Base-by-base conservation (phyloP, 2,329 filamentous ascomycete genomes). In the Phyllosticta citriasiana region DNA sequence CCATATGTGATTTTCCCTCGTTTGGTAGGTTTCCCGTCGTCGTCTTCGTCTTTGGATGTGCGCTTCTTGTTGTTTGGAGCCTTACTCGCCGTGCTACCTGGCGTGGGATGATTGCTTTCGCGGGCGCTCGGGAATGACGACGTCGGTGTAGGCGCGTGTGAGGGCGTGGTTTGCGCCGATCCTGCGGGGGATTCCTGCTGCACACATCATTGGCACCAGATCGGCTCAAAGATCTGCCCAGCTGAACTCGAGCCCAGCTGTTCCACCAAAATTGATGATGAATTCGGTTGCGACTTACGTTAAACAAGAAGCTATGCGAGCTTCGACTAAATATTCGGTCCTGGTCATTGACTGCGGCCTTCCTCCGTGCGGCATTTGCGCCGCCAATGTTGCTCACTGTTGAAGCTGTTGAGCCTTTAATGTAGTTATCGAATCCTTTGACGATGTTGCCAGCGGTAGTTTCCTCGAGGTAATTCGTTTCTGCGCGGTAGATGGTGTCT, bases 401-500 rank as follows among this genome's bases (percentile, higher is more conserved):
- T 8, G 84, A 70, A 4, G 25, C 19, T 16, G 53, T 82, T 19
- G 82, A 83, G 60, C 90, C 92, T 75, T 99, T 99, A 79, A 96
- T 95, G 77, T 97, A 99, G 72, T 91, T 95, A 74, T 99, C 94
- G 74, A 99, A 99, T 24, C 94, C 94, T 56, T 89, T 91, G 73
- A 99, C 93, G 71, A 99, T 97, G 77, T 99, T 99, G 53, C 94
- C 94, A 22, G 84, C 83, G 67, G 81, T 85, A 14, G 86, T 87
- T 69, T 91, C 91, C 73, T 97, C 93, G 57, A 99, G 85, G 73
- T 99, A 99, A 19, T 87, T 82, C 62, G 87, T 85, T 74, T 99
- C 94, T 69, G 90, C 88, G 65, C 88, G 85, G 71, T 83, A 86
- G 68, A 99, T 97, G 65, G 84, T 82, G 57, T 96, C 89, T 78